Conservation (phyloP, 31 red algal species). For the Odonthalia washingtoniensis region DNA sequence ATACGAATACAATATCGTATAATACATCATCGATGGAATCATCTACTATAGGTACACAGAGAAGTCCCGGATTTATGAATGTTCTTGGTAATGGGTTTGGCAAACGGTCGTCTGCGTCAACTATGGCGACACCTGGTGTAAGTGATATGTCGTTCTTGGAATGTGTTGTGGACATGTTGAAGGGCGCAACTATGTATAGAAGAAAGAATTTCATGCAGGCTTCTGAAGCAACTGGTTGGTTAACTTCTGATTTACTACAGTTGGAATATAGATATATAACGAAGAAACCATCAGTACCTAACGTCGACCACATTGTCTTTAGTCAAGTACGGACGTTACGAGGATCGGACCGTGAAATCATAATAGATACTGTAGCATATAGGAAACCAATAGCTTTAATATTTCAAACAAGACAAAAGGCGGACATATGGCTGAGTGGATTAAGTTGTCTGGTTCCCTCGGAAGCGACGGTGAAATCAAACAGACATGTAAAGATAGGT, state of each 20-base stretch:
- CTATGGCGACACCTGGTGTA: no score
- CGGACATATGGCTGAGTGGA: constrained; percentile 64
- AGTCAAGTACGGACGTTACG: constrained; percentile 46
- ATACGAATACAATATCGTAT: no score
- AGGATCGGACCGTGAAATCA: constrained; percentile 59
- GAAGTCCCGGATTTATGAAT: no score
- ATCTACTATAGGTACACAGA: no score
- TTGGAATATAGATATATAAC: constrained; percentile 25
- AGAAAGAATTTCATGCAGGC: constrained; percentile 54
- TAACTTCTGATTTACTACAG: constrained; percentile 44
- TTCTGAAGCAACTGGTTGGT: constrained; percentile 51
- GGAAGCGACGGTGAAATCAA: constrained; percentile 50
- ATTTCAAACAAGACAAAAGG: constrained; percentile 40
- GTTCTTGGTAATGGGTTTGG: no score
- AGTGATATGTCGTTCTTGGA: no score
- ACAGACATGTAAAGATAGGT: background rate
- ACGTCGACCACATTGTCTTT: constrained; percentile 19
- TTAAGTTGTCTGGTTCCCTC: constrained; percentile 65
- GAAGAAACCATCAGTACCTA: constrained; percentile 27
- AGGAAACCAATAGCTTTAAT: constrained; percentile 50
- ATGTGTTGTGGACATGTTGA: constrained; percentile 70
- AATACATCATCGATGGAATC: no score
- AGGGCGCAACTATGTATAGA: constrained; percentile 50
- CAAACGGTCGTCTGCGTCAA: no score
- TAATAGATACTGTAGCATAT: constrained; percentile 42